Evolutionary conservation across 2,329 filamentous ascomycete genomes (phyloP), one percentile per base, ranked within the genome.

Genomic region (Dendrostoma leiphaemia): DNA sequence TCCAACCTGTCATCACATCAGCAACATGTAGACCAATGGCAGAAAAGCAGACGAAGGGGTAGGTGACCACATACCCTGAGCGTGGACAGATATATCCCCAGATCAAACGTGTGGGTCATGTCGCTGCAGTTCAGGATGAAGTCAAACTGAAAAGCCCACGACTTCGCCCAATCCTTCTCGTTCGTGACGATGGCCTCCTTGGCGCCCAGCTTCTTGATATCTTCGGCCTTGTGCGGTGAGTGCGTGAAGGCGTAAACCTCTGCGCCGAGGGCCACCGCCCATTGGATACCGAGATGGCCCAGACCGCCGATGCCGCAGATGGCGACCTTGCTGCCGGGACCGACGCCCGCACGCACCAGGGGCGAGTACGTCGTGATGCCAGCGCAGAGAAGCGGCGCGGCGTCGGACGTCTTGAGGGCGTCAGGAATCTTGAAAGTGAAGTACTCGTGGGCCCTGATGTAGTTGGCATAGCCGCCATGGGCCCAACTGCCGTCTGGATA

Each of bases 331-430:
- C 88, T 89, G 4, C 88, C 89, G 0, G 86, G 85, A 0, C 89
- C 89, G 31, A 83, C 79, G 1, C 82, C 83, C 32, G 88, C 84
- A 26, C 85, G 79, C 47, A 79, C 79, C 15, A 94, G 70, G 0
- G 90, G 89, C 4, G 81, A 80, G 65, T 82, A 94, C 0, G 86
- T 80, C 0, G 90, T 94, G 49, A 93, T 78, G 1, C 90, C 90
- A 1, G 84, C 90, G 65, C 90, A 93, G 26, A 93, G 77, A 74
- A 94, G 84, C 1, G 89, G 89, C 1, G 88, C 81, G 0, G 76
- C 79, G 1, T 74, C 64, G 29, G 78, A 74, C 0, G 74, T 74
- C 7, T 74, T 67, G 9, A 84, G 68, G 1, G 64, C 67, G n/a
- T 82, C 79, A 0, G 81, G 81, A 34, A 84, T 81, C 59, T 78